A percentile compares a stretch with the other conserved stretches of the same genome.
Conservation (phyloP, 805 yeast species). For the Ogataea saltuana region DNA sequence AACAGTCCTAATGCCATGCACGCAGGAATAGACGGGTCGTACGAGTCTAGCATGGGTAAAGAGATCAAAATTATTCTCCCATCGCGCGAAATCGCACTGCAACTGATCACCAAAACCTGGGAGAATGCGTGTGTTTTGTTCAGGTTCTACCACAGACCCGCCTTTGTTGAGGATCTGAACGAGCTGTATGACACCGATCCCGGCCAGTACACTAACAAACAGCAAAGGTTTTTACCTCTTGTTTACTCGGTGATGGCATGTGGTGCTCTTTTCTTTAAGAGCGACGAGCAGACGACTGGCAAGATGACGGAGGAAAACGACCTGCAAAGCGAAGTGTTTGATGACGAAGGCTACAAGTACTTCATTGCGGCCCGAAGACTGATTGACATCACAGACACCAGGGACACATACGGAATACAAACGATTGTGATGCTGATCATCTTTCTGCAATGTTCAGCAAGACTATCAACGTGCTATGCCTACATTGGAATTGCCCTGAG, state of each 20-base stretch:
- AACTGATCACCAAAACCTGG: slow-evolving; percentile 77
- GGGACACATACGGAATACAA: slow-evolving; percentile 80
- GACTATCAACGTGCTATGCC: slow-evolving; percentile 83
- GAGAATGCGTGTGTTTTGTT: slow-evolving; percentile 82
- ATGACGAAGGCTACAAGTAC: slow-evolving; percentile 78
- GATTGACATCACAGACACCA: slow-evolving; percentile 80
- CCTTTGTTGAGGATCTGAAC: slow-evolving; percentile 71
- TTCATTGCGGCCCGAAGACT: slow-evolving; percentile 78
- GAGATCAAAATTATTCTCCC: slow-evolving; percentile 74
- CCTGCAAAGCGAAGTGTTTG: slow-evolving; percentile 41
- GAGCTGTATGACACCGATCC: slow-evolving; percentile 78
- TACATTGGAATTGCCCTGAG: slow-evolving; percentile 87
- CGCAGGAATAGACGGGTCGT: slow-evolving; percentile 40
- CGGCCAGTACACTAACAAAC: slow-evolving; percentile 66
- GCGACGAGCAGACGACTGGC: slow-evolving; percentile 39
- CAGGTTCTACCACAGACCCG: slow-evolving; percentile 83
- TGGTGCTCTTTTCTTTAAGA: slow-evolving; percentile 74
- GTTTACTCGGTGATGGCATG: slow-evolving; percentile 87
- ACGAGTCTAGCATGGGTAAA: slow-evolving; percentile 40
- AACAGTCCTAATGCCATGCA: slow-evolving; percentile 21
- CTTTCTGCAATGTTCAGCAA: slow-evolving; percentile 85
- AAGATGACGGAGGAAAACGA: slow-evolving; percentile 27
- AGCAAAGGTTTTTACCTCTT: slow-evolving; percentile 73
- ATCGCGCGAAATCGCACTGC: slow-evolving; percentile 68
- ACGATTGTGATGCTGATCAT: slow-evolving; percentile 83